These are phyloP conservation scores for Hevea brasiliensis DNA, from an alignment of 345 rosid genomes.

Conservation along the genomic window DNA sequence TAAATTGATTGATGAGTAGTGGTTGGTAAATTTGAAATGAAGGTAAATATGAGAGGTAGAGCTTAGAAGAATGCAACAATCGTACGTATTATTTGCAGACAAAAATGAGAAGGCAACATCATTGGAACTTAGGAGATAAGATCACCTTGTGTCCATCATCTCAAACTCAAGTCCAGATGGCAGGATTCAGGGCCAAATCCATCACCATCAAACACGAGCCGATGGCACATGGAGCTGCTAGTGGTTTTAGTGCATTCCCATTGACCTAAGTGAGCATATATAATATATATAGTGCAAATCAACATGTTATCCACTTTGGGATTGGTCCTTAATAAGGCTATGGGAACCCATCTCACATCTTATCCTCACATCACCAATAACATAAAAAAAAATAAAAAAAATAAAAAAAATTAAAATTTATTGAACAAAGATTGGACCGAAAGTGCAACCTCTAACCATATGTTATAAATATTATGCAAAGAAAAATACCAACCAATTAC, in stretches of 20 bases:
- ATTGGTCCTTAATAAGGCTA: background rate
- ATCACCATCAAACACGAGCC: too few relatives aligned
- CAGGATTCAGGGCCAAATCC: background rate
- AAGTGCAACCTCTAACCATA: too few relatives aligned
- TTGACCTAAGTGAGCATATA: background rate
- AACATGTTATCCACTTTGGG: slow-evolving; percentile 26
- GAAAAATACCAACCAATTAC: too few relatives aligned
- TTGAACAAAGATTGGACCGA: too few relatives aligned
- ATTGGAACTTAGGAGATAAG: background rate
- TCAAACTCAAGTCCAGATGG: background rate
- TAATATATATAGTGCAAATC: slow-evolving; percentile 10
- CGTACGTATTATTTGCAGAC: too few relatives aligned
- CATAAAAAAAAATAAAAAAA: too few relatives aligned
- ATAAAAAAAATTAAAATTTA: too few relatives aligned
- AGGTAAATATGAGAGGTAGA: background rate
- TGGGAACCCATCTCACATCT: slow-evolving; percentile 9
- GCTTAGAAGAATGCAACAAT: background rate
- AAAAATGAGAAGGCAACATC: background rate
- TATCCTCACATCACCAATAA: slow-evolving; percentile 8
- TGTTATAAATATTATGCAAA: too few relatives aligned
- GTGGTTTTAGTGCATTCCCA: background rate
- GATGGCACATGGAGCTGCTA: too few relatives aligned
- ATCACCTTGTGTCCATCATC: background rate
- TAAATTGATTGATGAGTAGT: too few relatives aligned
- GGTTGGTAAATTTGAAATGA: too few relatives aligned